Conservation (phyloP, 441 rosid species). For the Manihot esculenta region DNA sequence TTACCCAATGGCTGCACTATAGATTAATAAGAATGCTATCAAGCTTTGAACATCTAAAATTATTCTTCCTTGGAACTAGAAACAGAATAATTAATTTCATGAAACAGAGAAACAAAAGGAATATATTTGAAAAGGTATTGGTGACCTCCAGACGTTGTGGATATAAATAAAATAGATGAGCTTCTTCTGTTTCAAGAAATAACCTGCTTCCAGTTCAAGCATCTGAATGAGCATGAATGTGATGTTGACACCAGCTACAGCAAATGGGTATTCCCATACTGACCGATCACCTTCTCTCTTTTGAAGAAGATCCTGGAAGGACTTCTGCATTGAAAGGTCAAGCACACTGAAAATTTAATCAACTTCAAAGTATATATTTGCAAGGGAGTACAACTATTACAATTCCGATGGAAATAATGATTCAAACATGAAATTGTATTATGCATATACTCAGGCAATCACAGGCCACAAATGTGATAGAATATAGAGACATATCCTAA, state of each 20-base stretch:
- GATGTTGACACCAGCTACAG: conserved; percentile 92
- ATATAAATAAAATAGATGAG: neutral
- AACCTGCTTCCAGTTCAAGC: conserved; percentile 98
- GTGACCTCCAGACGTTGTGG: neutral
- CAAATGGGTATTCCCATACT: conserved; percentile 95
- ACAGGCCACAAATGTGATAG: neutral
- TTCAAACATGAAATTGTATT: neutral
- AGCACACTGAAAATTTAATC: no score
- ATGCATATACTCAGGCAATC: neutral
- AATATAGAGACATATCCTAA: neutral
- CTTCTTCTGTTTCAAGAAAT: neutral
- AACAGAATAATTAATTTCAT: neutral
- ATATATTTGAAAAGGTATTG: neutral
- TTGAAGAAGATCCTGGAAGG: conserved; percentile 83
- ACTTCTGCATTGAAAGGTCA: conserved; percentile 45
- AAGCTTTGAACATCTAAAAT: neutral
- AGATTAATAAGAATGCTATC: neutral
- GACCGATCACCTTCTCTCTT: conserved; percentile 87
- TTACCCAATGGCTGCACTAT: neutral
- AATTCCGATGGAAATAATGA: neutral
- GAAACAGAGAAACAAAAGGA: neutral
- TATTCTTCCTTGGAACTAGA: neutral
- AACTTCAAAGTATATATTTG: neutral
- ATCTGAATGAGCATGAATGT: conserved; percentile 95
- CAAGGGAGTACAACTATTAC: neutral